Percentiles rank a stretch among this genome's conserved stretches.
phyloP scores from a whole-genome alignment of 257 asterid genomes.

The Nicotiana attenuata region DNA sequence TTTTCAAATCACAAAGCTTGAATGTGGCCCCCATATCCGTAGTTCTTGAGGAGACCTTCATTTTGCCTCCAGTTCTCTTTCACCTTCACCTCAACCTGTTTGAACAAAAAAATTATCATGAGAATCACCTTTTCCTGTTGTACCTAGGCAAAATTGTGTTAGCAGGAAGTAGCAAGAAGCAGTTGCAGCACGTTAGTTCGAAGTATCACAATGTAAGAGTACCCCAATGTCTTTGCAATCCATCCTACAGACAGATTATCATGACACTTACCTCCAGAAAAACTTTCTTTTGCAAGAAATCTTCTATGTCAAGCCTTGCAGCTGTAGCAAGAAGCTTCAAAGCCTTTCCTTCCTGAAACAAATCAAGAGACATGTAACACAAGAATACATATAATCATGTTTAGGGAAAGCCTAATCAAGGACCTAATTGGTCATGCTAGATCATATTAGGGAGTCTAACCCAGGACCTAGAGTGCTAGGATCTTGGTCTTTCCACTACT shows the following conservation, averaged over 20 bases:
- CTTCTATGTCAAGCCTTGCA: constrained; percentile 93
- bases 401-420: background rate
- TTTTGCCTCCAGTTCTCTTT: constrained; percentile 96
- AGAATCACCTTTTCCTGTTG: constrained; percentile 7
- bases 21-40: constrained; percentile 86
- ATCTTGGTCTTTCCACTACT: background rate
- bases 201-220: background rate
- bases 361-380: constrained; percentile 6
- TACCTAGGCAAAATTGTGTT: background rate
- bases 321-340: constrained; percentile 90
- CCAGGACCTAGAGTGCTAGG: background rate
- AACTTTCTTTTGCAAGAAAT: constrained; percentile 93
- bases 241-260: background rate
- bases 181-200: background rate
- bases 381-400: background rate
- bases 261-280: constrained; percentile 64
- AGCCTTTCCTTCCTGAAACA: constrained; percentile 83
- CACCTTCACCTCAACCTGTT: constrained; percentile 84
- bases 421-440: background rate
- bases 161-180: background rate
- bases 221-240: background rate
- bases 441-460: background rate
- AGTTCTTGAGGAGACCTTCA: constrained; percentile 88
- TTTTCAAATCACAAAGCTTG: constrained; percentile 46
- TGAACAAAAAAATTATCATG: background rate